A percentile compares a stretch with the other conserved stretches of the same genome.
Evolutionary conservation across 1,284 basidiomycete species (phyloP).

Genomic region (Chalciporus sp.): DNA sequence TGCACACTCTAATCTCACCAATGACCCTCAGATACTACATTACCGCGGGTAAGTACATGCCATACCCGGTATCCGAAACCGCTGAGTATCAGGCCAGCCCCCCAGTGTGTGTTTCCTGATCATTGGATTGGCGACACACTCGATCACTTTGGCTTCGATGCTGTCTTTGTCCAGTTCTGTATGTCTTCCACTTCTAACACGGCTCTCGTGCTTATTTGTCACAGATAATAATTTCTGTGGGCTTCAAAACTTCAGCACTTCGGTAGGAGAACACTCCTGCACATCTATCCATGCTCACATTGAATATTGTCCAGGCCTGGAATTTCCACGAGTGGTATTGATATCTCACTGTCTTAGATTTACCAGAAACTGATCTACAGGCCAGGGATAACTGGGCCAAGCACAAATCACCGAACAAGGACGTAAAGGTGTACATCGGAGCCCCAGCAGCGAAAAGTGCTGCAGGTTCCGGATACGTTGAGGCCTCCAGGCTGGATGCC

Average conservation of each 20-base stretch:
- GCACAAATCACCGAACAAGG: slow-evolving; percentile 55
- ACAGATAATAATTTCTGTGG: slow-evolving; percentile 64
- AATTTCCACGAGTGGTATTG: slow-evolving; percentile 48
- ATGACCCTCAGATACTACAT: slow-evolving; percentile 52
- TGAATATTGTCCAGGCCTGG: slow-evolving; percentile 44
- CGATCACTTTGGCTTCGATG: slow-evolving; percentile 59
- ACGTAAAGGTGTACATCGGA: slow-evolving; percentile 66
- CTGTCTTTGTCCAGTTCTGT: slow-evolving; percentile 66
- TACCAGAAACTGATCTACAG: too few species aligned
- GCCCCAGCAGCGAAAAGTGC: slow-evolving; percentile 56
- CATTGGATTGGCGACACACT: slow-evolving; percentile 55
- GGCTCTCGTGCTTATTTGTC: neutral
- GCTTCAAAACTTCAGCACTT: slow-evolving; percentile 44
- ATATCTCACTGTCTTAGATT: too few species aligned
- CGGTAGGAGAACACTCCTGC: slow-evolving; percentile 35
- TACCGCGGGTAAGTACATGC: slow-evolving; percentile 40
- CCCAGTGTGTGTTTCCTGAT: slow-evolving; percentile 69
- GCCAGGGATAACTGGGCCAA: slow-evolving; percentile 63
- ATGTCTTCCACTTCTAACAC: slow-evolving; percentile 32
- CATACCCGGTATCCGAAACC: slow-evolving; percentile 29
- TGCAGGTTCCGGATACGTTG: slow-evolving; percentile 55
- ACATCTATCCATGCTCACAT: neutral
- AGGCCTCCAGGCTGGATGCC: slow-evolving; percentile 44
- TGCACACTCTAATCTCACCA: slow-evolving; percentile 10
- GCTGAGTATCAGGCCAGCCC: slow-evolving; percentile 39